phyloP scores from a whole-genome alignment of 2,329 filamentous ascomycete genomes.

The Microsporum audouinii region DNA sequence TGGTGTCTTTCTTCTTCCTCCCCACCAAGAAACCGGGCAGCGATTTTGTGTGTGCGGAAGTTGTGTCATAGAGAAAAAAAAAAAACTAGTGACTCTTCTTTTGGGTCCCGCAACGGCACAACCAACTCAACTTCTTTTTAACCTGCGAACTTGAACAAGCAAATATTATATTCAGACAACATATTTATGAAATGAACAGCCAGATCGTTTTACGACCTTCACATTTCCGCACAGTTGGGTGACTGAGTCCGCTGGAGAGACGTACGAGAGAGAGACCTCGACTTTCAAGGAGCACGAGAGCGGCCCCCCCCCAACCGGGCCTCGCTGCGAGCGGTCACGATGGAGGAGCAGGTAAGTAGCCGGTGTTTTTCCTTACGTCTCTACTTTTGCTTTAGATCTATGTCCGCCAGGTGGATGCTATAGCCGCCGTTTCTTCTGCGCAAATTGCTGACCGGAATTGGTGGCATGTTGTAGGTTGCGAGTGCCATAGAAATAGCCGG shows the following conservation, averaged over 20 bases:
- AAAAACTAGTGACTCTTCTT: background rate
- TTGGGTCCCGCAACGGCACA: slow-evolving; percentile 1
- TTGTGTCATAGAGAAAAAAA: background rate
- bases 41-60: background rate
- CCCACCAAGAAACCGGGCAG: background rate
- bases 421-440: slow-evolving; percentile 4
- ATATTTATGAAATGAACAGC: background rate
- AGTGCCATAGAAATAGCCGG: slow-evolving; percentile 92
- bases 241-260: background rate
- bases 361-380: background rate
- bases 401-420: background rate
- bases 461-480: slow-evolving; percentile 54
- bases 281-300: background rate
- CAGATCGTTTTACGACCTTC: background rate
- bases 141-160: too few relatives aligned
- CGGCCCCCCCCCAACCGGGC: background rate
- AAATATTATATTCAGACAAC: background rate
- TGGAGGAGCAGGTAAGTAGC: slow-evolving; percentile 34
- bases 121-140: background rate
- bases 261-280: background rate
- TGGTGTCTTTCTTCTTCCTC: background rate
- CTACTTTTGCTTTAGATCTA: background rate
- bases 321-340: slow-evolving; percentile 26
- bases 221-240: slow-evolving; percentile 2
- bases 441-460: background rate